These are phyloP conservation scores for Sphaerostilbella broomeana DNA, from an alignment of 2,329 filamentous ascomycete species.

Conservation along the genomic window DNA sequence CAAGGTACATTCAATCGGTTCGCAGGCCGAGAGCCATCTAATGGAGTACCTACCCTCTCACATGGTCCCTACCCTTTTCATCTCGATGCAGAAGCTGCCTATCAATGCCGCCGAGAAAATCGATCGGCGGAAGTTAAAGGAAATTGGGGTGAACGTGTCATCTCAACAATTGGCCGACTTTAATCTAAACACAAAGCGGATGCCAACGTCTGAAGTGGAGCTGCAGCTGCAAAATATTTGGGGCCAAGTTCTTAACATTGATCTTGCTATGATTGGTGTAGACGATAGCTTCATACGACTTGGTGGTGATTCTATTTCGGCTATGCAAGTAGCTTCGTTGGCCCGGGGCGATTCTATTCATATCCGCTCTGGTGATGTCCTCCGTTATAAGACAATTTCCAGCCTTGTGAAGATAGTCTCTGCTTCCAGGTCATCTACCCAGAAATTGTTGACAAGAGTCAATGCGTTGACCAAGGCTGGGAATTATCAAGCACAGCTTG, in stretches of 20 bases:
- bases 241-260: slow-evolving; percentile 25
- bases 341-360: slow-evolving; percentile 20
- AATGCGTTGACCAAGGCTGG: neutral
- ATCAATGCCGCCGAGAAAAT: neutral
- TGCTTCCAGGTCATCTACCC: neutral
- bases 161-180: neutral
- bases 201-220: slow-evolving; percentile 1
- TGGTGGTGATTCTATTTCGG: slow-evolving; percentile 38
- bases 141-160: neutral
- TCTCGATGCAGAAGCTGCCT: neutral
- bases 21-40: neutral
- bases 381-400: slow-evolving; percentile 10
- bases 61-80: neutral
- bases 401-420: neutral
- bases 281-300: slow-evolving; percentile 34
- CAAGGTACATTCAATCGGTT: neutral
- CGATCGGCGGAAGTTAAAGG: neutral
- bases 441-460: neutral
- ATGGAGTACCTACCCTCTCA: neutral
- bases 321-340: slow-evolving; percentile 36
- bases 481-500: neutral
- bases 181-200: neutral
- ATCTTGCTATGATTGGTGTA: slow-evolving; percentile 20
- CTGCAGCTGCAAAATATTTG: slow-evolving; percentile 17
- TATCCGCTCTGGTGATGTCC: slow-evolving; percentile 6